These are phyloP conservation scores for Strigomonas culicis DNA, from an alignment of 208 protist species.

Conservation along the genomic window DNA sequence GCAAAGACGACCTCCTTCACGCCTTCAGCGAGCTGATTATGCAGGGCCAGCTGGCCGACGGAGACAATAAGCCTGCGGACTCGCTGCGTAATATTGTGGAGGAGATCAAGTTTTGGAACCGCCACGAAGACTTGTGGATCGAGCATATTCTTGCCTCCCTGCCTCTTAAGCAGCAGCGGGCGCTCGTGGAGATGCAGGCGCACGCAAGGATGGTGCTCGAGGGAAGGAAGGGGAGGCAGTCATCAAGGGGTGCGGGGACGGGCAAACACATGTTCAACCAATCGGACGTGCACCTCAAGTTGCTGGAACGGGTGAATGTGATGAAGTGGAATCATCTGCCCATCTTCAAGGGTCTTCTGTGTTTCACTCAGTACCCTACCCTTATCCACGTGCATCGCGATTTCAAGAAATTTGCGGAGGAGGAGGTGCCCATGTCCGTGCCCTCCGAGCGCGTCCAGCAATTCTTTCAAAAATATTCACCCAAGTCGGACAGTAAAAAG, in stretches of 20 bases:
- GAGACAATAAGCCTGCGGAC: not conserved
- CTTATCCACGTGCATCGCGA: not conserved
- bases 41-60: not conserved
- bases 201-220: not conserved
- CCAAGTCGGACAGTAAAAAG: too few species aligned
- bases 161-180: not conserved
- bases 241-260: not conserved
- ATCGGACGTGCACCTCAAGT: conserved; percentile 31
- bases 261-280: not conserved
- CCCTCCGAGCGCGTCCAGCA: not conserved
- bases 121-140: conserved; percentile 37
- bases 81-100: conserved; percentile 32
- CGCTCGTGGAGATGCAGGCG: conserved; percentile 5
- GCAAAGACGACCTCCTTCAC: conserved; percentile 7
- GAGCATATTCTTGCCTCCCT: conserved; percentile 22
- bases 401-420: not conserved
- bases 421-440: not conserved
- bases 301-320: conserved; percentile 37
- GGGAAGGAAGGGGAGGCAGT: too few species aligned
- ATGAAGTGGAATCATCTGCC: conserved; percentile 14
- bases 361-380: conserved; percentile 1
- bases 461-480: too few species aligned
- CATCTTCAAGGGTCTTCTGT: conserved; percentile 16
- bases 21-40: conserved; percentile 10
- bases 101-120: conserved; percentile 36